These are phyloP conservation scores for Mentha longifolia DNA, from an alignment of 257 asterid species.

Conservation along the genomic window DNA sequence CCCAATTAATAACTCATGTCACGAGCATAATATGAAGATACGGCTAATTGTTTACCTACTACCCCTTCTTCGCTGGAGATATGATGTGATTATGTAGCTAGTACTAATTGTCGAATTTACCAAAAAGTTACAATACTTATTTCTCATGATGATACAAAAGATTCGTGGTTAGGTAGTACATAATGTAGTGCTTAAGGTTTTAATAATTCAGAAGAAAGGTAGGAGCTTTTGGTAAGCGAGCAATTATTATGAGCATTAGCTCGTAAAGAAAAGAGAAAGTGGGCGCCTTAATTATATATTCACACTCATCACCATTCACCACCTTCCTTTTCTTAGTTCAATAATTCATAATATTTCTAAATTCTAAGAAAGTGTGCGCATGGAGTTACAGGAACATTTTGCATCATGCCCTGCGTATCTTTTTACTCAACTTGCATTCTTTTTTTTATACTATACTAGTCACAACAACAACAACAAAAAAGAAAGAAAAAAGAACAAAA, in stretches of 20 bases:
- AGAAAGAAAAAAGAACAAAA: too few species aligned
- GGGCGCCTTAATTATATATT: not conserved
- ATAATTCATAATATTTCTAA: not conserved
- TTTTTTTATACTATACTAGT: too few species aligned
- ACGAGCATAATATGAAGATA: too few species aligned
- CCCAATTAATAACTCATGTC: too few species aligned
- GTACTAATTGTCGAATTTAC: not conserved
- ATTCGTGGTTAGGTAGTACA: not conserved
- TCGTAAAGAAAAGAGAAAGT: not conserved
- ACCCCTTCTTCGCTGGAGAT: not conserved
- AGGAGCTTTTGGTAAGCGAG: not conserved
- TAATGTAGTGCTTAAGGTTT: not conserved
- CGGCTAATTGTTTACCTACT: too few species aligned
- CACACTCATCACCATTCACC: not conserved
- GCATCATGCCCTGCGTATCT: not conserved
- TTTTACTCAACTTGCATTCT: not conserved
- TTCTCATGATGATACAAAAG: too few species aligned
- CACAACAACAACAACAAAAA: too few species aligned
- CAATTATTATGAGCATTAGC: constrained; percentile 33
- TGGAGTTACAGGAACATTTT: not conserved
- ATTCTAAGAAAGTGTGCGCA: not conserved
- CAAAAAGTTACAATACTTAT: not conserved
- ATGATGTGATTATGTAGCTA: not conserved
- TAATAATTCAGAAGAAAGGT: not conserved
- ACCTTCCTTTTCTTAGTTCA: not conserved